Evolutionary conservation across 2,329 filamentous ascomycete genomes (phyloP).

Genomic region (Xylariomycetidae sp.): DNA sequence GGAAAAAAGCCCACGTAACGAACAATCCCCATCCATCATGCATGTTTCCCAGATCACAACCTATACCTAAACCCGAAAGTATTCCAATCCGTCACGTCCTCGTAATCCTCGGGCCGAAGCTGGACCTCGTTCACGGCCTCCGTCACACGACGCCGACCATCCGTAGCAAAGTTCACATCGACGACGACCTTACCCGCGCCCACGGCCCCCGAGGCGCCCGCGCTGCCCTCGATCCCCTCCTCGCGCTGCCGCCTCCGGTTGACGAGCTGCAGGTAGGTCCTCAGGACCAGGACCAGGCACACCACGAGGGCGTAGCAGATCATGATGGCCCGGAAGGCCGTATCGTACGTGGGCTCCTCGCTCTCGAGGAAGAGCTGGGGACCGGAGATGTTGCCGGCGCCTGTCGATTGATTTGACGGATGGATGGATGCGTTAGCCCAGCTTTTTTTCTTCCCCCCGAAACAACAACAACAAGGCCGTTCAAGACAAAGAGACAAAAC

Average conservation of each 20-base stretch:
- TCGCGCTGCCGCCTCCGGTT: conserved; percentile 37
- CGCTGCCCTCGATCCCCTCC: conserved; percentile 42
- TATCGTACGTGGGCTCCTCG: conserved; percentile 48
- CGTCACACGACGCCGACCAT: conserved; percentile 19
- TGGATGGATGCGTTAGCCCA: too few species aligned
- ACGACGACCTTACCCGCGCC: conserved; percentile 32
- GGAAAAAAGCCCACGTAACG: too few species aligned
- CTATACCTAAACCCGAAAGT: conserved; percentile 56
- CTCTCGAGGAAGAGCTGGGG: conserved; percentile 48
- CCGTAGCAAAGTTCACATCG: conserved; percentile 18
- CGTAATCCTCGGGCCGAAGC: conserved; percentile 42
- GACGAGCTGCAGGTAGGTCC: conserved; percentile 41
- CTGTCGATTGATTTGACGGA: too few species aligned
- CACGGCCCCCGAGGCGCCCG: conserved; percentile 36
- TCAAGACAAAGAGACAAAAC: too few species aligned
- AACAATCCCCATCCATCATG: too few species aligned
- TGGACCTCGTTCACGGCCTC: conserved; percentile 31
- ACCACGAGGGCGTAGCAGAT: conserved; percentile 51
- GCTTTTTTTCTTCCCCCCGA: too few species aligned
- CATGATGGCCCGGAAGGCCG: conserved; percentile 51
- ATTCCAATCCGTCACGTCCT: conserved; percentile 58
- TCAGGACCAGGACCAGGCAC: conserved; percentile 36
- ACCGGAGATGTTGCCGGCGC: conserved; percentile 51
- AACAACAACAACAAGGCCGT: too few species aligned
- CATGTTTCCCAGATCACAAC: conserved; percentile 23